phyloP scores from a whole-genome alignment of 306 rosid species.

The Dalbergia cultrata region DNA sequence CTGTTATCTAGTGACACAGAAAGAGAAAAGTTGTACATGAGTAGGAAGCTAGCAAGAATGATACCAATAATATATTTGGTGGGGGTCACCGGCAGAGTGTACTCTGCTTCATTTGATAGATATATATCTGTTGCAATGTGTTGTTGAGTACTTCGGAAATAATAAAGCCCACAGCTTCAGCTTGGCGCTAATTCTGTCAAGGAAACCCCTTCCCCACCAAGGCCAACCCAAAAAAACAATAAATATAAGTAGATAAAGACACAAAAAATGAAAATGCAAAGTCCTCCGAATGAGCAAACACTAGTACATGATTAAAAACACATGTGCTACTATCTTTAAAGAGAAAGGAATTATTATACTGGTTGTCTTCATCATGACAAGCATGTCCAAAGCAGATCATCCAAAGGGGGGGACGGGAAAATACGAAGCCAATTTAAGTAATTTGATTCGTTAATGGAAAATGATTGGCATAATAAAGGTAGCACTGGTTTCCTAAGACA shows the following conservation, averaged over 20 bases:
- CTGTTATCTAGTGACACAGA: constrained; percentile 19
- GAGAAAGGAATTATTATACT: constrained; percentile 51
- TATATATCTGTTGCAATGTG: background rate
- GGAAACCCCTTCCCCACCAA: background rate
- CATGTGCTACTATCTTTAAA: constrained; percentile 43
- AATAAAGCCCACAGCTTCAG: constrained; percentile 30
- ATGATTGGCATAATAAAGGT: constrained; percentile 62
- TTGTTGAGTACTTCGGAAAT: constrained; percentile 38
- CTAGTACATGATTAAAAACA: constrained; percentile 28
- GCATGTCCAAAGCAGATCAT: constrained; percentile 55
- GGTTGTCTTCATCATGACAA: constrained; percentile 53
- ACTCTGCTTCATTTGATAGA: constrained; percentile 44
- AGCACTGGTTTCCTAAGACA: constrained; percentile 63
- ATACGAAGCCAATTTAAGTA: constrained; percentile 38
- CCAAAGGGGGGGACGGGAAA: constrained; percentile 17
- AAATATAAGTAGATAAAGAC: too few relatives aligned
- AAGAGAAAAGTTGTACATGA: constrained; percentile 47
- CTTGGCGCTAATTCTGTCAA: constrained; percentile 8
- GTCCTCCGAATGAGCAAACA: constrained; percentile 33
- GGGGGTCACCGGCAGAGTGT: constrained; percentile 44
- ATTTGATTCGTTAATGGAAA: constrained; percentile 56
- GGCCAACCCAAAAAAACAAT: background rate
- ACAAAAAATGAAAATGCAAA: too few relatives aligned
- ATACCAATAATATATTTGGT: constrained; percentile 38
- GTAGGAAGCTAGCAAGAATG: constrained; percentile 64